Percentiles rank a stretch among this genome's conserved stretches.
These are phyloP conservation scores for Globisporangium parvum DNA, from an alignment of 352 stramenopile genomes.

Conservation along the genomic window DNA sequence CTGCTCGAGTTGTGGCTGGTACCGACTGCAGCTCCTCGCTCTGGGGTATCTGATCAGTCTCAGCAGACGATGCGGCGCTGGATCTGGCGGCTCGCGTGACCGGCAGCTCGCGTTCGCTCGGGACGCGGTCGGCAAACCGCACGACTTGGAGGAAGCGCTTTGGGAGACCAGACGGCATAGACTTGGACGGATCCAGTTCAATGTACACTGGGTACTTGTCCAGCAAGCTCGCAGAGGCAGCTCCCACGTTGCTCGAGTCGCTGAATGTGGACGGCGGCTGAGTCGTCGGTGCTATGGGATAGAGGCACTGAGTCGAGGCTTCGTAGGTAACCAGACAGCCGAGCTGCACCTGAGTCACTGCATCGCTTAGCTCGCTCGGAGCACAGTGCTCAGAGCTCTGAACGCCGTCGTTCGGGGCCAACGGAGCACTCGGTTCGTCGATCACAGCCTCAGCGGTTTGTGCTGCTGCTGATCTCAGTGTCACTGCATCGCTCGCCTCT, in stretches of 20 bases:
- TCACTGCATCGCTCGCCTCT: neutral
- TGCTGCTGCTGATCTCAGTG: neutral
- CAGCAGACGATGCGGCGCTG: too few species aligned
- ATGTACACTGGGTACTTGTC: slow-evolving; percentile 30
- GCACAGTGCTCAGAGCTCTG: neutral
- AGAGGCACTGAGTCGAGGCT: slow-evolving; percentile 2
- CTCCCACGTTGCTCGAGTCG: neutral
- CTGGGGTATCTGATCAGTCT: too few species aligned
- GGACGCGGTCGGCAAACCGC: slow-evolving; percentile 9
- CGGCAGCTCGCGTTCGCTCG: neutral
- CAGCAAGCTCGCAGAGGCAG: neutral
- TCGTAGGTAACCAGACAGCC: neutral
- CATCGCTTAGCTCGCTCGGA: neutral
- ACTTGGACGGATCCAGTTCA: slow-evolving; percentile 16
- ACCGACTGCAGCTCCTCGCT: neutral
- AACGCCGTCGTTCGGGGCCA: too few species aligned
- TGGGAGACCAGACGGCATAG: slow-evolving; percentile 5
- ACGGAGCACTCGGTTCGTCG: too few species aligned
- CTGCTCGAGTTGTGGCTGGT: neutral
- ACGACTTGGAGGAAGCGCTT: slow-evolving; percentile 32
- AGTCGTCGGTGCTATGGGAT: too few species aligned
- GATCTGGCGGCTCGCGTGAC: neutral
- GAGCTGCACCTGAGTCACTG: neutral
- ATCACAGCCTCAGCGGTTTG: neutral
- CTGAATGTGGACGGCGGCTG: neutral